Percentiles rank a stretch among this genome's conserved stretches.
phyloP scores from a whole-genome alignment of 2,329 filamentous ascomycete species.

The Harringtonia aguacate region DNA sequence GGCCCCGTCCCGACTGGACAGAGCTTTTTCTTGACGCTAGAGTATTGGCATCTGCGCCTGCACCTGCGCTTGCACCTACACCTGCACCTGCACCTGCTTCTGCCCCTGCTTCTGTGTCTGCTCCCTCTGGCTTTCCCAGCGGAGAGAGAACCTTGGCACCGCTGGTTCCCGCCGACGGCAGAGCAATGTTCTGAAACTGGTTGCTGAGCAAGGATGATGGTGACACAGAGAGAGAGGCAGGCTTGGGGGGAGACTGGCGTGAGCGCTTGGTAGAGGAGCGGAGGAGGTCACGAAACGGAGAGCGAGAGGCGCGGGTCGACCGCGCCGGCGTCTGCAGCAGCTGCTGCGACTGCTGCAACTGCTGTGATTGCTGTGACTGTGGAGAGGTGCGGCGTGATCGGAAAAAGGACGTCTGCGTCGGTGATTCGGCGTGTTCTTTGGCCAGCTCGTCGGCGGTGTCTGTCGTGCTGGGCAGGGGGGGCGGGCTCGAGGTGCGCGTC shows the following conservation, averaged over 20 bases:
- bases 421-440: not conserved
- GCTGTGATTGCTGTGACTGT: slow-evolving; percentile 5
- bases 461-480: no score
- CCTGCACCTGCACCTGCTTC: no score
- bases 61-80: no score
- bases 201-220: slow-evolving; percentile 2
- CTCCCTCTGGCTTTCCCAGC: not conserved
- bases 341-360: slow-evolving; percentile 4
- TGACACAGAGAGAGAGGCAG: slow-evolving; percentile 10
- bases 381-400: not conserved
- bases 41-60: no score
- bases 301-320: slow-evolving; percentile 5
- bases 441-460: not conserved
- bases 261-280: slow-evolving; percentile 19
- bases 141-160: not conserved
- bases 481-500: not conserved
- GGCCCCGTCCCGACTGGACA: no score
- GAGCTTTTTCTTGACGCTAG: no score
- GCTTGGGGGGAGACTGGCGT: slow-evolving; percentile 16
- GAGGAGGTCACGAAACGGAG: slow-evolving; percentile 19
- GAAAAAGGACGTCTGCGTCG: not conserved
- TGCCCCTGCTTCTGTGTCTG: no score
- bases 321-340: slow-evolving; percentile 7
- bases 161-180: not conserved
- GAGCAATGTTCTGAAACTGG: slow-evolving; percentile 4